Percentiles rank a stretch among this genome's conserved stretches.
These are phyloP conservation scores for Alternaria rosae DNA, from an alignment of 2,329 filamentous ascomycete genomes.

Conservation along the genomic window DNA sequence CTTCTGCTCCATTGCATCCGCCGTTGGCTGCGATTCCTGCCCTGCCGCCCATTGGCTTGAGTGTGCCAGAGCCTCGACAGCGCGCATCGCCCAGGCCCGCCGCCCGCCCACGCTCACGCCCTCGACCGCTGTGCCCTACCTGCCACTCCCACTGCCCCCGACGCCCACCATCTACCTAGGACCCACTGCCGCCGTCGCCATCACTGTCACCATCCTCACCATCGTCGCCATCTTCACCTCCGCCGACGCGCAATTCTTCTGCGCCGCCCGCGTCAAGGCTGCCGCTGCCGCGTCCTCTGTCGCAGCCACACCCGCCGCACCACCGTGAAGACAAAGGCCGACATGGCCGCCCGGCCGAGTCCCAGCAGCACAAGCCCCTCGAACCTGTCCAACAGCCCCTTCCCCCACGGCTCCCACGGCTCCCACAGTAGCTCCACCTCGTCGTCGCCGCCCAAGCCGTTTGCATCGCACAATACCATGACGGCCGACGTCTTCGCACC, in stretches of 20 bases:
- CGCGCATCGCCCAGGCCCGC: conserved; percentile 23
- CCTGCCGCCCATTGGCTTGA: conserved; percentile 24
- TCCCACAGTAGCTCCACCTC: conserved; percentile 51
- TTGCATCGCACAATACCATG: conserved; percentile 48
- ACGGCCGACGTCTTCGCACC: conserved; percentile 52
- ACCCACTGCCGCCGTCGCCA: conserved; percentile 10
- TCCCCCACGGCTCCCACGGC: conserved; percentile 49
- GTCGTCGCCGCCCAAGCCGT: conserved; percentile 50
- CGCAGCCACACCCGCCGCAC: conserved; percentile 32
- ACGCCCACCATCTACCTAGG: conserved; percentile 31
- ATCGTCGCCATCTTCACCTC: not conserved
- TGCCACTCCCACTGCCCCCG: conserved; percentile 37
- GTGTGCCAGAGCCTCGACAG: conserved; percentile 19
- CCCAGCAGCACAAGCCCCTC: conserved; percentile 53
- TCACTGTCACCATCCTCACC: conserved; percentile 6
- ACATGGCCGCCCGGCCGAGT: conserved; percentile 52
- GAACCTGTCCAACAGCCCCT: conserved; percentile 50
- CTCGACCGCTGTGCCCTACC: conserved; percentile 35
- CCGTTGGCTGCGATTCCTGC: conserved; percentile 15
- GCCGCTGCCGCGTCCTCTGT: conserved; percentile 45
- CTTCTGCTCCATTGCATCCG: not conserved
- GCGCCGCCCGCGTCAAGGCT: not conserved
- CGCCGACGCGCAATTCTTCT: conserved; percentile 1
- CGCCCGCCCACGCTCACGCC: conserved; percentile 25
- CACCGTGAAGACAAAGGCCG: conserved; percentile 45